These are phyloP conservation scores for Luffa aegyptiaca DNA, from an alignment of 306 rosid genomes.

Conservation along the genomic window DNA sequence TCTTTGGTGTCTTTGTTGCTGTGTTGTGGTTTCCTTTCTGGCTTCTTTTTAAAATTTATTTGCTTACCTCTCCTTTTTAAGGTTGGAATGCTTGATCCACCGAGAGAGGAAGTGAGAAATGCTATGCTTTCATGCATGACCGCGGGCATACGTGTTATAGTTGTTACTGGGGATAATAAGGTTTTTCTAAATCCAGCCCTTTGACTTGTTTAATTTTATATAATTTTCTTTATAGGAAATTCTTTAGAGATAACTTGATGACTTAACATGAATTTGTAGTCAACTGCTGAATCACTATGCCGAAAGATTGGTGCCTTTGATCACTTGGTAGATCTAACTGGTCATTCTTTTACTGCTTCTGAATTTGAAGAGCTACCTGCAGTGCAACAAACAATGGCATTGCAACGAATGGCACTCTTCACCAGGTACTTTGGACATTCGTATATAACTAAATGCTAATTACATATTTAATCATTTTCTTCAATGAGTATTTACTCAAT, in stretches of 20 bases:
- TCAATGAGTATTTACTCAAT: background rate
- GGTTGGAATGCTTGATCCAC: conserved; percentile 99
- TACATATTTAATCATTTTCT: conserved; percentile 10
- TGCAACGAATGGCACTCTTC: conserved; percentile 91
- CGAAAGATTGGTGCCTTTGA: conserved; percentile 96
- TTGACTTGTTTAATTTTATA: conserved; percentile 6
- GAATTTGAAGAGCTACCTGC: conserved; percentile 95
- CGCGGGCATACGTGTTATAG: conserved; percentile 99
- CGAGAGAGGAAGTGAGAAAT: conserved; percentile 91
- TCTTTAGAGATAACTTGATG: conserved; percentile 13
- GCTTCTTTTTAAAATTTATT: background rate
- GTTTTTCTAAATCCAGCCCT: conserved; percentile 25
- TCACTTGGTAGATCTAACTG: conserved; percentile 62
- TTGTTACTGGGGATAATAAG: conserved; percentile 98
- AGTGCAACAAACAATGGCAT: conserved; percentile 69
- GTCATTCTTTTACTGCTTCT: conserved; percentile 78
- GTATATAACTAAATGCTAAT: background rate
- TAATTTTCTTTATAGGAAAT: conserved; percentile 5
- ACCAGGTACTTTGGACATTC: conserved; percentile 43
- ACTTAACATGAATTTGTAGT: conserved; percentile 35
- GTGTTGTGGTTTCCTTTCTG: background rate
- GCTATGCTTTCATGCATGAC: conserved; percentile 94
- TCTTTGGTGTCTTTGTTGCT: background rate
- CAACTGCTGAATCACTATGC: conserved; percentile 97
- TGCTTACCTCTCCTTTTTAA: conserved; percentile 17